A percentile compares a stretch with the other conserved stretches of the same genome.
Evolutionary conservation across 805 yeast genomes (phyloP).

Genomic region (Saccharomycopsis fodiens): DNA sequence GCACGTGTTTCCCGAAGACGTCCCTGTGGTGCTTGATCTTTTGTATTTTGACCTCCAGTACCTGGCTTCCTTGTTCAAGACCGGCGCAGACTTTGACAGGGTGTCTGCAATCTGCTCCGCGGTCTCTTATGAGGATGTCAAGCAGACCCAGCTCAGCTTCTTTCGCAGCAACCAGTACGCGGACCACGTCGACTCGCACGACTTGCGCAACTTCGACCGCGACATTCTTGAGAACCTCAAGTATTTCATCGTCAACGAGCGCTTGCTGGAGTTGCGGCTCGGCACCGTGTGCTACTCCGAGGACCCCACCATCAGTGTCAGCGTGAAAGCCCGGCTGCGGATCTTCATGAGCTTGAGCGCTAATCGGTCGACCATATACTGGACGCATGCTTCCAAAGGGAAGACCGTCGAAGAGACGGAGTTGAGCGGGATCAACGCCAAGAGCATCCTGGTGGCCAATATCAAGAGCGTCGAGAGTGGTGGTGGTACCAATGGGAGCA

Average conservation of each 20-base stretch:
- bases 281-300: constrained; percentile 9
- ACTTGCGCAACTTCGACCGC: constrained; percentile 7
- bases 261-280: constrained; percentile 8
- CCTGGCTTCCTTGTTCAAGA: background rate
- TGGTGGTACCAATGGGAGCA: background rate
- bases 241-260: constrained; percentile 9
- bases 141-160: constrained; percentile 1
- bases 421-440: constrained; percentile 4
- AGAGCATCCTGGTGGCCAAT: constrained; percentile 2
- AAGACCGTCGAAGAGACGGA: background rate
- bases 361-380: background rate
- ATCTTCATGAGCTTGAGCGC: constrained; percentile 1
- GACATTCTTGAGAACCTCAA: constrained; percentile 10
- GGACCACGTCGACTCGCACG: background rate
- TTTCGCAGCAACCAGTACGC: constrained; percentile 7
- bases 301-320: background rate
- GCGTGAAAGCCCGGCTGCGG: background rate
- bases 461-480: constrained; percentile 2
- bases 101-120: background rate
- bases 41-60: constrained; percentile 10
- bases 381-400: background rate
- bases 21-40: background rate
- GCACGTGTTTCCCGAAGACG: background rate
- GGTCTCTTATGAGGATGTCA: constrained; percentile 1
- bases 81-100: background rate